Conservation (phyloP, 2,329 filamentous ascomycete genomes). For the Cladosporium sphaerospermum region DNA sequence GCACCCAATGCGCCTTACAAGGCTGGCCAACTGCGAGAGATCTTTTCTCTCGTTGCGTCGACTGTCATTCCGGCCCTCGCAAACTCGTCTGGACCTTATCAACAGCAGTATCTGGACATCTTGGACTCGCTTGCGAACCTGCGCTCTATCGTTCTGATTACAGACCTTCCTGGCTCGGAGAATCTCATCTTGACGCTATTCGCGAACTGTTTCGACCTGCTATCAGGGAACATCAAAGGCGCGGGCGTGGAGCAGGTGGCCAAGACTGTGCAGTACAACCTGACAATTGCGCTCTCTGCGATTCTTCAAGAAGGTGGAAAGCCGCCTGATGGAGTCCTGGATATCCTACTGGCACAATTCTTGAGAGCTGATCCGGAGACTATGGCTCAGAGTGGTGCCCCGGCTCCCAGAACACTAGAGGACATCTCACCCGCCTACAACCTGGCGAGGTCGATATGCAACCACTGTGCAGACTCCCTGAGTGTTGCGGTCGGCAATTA, state of each 20-base stretch:
- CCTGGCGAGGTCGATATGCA: slow-evolving; percentile 93
- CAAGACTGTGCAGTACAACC: slow-evolving; percentile 89
- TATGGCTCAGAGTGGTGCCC: slow-evolving; percentile 41
- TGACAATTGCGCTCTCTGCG: slow-evolving; percentile 77
- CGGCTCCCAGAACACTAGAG: slow-evolving; percentile 47
- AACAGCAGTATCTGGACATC: slow-evolving; percentile 87
- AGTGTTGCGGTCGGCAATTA: slow-evolving; percentile 89
- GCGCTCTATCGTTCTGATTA: slow-evolving; percentile 88
- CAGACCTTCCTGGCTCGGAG: slow-evolving; percentile 78
- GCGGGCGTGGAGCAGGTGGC: slow-evolving; percentile 74
- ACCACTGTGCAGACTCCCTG: slow-evolving; percentile 86
- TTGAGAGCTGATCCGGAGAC: slow-evolving; percentile 70
- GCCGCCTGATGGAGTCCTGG: slow-evolving; percentile 75
- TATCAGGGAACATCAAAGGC: slow-evolving; percentile 70
- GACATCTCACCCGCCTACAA: slow-evolving; percentile 89
- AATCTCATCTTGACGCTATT: slow-evolving; percentile 76
- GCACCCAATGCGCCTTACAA: slow-evolving; percentile 95
- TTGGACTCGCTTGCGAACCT: slow-evolving; percentile 82
- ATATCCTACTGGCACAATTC: slow-evolving; percentile 93
- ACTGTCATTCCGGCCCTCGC: slow-evolving; percentile 78
- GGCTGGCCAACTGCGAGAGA: slow-evolving; percentile 85
- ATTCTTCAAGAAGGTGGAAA: slow-evolving; percentile 79
- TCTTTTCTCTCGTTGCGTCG: slow-evolving; percentile 83
- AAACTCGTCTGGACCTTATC: slow-evolving; percentile 82
- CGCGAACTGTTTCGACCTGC: slow-evolving; percentile 82